These are phyloP conservation scores for Lepiota venenata DNA, from an alignment of 768 basidiomycete species.

Conservation along the genomic window DNA sequence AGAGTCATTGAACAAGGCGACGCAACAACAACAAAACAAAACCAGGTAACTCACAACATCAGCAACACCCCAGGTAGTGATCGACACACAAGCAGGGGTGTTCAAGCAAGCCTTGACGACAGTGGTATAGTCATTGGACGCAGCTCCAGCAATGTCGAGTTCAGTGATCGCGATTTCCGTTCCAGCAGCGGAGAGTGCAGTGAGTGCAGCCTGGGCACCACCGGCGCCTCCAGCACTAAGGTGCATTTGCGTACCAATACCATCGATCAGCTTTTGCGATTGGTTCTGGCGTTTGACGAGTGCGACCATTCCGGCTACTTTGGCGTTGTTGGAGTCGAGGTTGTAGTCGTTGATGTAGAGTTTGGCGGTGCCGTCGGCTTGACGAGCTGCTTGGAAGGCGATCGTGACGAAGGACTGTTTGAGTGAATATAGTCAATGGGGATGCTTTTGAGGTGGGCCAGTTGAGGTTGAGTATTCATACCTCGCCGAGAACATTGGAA, in stretches of 20 bases:
- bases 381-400: conserved; percentile 42
- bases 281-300: conserved; percentile 39
- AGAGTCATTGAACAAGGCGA: neutral
- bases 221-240: conserved; percentile 23
- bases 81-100: conserved; percentile 38
- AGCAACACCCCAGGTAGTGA: conserved; percentile 49
- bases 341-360: conserved; percentile 47
- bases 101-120: conserved; percentile 47
- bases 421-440: neutral
- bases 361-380: conserved; percentile 35
- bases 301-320: conserved; percentile 36
- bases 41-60: conserved; percentile 31
- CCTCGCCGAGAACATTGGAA: conserved; percentile 37
- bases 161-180: conserved; percentile 50
- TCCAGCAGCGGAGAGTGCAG: conserved; percentile 39
- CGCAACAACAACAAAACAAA: neutral
- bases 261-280: conserved; percentile 39
- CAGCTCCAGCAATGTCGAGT: conserved; percentile 36
- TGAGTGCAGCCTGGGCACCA: conserved; percentile 39
- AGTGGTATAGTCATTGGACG: conserved; percentile 38
- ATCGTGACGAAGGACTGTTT: conserved; percentile 37
- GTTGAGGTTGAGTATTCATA: neutral
- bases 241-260: conserved; percentile 50
- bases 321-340: conserved; percentile 47
- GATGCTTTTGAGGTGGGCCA: neutral